These are phyloP conservation scores for Eucalyptus erythrocorys DNA, from an alignment of 345 rosid species.

Conservation along the genomic window DNA sequence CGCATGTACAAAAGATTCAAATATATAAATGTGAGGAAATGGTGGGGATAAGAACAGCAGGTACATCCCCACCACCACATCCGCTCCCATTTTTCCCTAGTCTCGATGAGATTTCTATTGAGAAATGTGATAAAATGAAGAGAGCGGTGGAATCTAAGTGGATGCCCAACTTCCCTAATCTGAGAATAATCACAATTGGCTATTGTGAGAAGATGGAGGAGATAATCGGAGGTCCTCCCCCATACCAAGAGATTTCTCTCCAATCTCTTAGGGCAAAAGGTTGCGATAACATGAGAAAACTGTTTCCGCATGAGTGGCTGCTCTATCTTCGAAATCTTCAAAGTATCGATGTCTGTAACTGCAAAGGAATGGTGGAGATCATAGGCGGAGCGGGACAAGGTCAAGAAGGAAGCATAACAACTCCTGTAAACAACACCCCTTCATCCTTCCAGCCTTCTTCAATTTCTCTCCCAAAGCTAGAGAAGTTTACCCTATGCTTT, in stretches of 20 bases:
- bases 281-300: not conserved
- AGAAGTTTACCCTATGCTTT: rapidly evolving
- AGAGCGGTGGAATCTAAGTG: too few species aligned
- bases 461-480: not conserved
- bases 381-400: not conserved
- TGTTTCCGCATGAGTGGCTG: not conserved
- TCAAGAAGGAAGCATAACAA: not conserved
- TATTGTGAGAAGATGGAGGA: not conserved
- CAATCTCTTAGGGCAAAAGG: rapidly evolving
- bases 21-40: too few species aligned
- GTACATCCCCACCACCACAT: too few species aligned
- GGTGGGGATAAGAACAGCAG: too few species aligned
- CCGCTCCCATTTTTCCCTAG: too few species aligned
- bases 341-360: rapidly evolving
- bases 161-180: too few species aligned
- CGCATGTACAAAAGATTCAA: too few species aligned
- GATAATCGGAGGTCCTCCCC: not conserved
- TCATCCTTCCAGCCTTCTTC: not conserved
- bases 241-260: not conserved
- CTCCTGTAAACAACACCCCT: not conserved
- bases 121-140: too few species aligned
- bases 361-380: not conserved
- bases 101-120: too few species aligned
- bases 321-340: too few species aligned
- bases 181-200: too few species aligned